Evolutionary conservation across 495 filamentous ascomycete species (phyloP), one percentile per base, ranked within the genome.

Genomic region (Aspergillus olivimuriae): DNA sequence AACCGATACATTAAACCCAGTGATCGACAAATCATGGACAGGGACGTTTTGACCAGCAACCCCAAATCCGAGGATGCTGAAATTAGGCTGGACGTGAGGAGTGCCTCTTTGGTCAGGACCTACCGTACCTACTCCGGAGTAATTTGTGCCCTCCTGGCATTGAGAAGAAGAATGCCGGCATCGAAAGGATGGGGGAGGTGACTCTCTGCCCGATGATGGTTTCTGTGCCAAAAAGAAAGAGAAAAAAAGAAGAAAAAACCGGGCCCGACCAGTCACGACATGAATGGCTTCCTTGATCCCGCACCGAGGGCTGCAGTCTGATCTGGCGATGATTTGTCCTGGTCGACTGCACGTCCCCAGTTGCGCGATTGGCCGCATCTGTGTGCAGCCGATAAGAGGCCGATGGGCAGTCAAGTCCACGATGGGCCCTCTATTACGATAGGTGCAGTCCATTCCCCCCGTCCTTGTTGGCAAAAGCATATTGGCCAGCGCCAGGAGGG

Each of bases 291-390:
- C 37, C 31, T 44, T 44, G 35, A 32, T 30, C 20, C 22, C 24
- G 47, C 31, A 28, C 30, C 39, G 36, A n/a, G 41, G 37, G 26
- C 41, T 50, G 50, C 53, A 52, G 44, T 56, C 63, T 62, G 65
- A 62, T 68, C 62, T 55, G 57, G 53, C 47, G 51, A 52, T 65
- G 62, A 68, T 68, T 65, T 65, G 64, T 55, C 52, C 41, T 33
- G 51, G 41, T 47, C 51, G 55, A 56, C 50, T 56, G 47, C 54
- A 50, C 46, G 46, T 49, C 30, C 38, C 43, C 44, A 33, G 43
- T 39, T 35, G 43, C 43, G 47, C 42, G 35, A 46, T 48, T 28
- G 28, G 38, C 41, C 15, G 42, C 38, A 21, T 14, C 36, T 50
- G 46, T 48, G 12, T 33, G 37, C 43, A 49, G 49, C 49, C 49